Evolutionary conservation across 352 stramenopile genomes (phyloP).

Genomic region (Saprolegnia parasitica): DNA sequence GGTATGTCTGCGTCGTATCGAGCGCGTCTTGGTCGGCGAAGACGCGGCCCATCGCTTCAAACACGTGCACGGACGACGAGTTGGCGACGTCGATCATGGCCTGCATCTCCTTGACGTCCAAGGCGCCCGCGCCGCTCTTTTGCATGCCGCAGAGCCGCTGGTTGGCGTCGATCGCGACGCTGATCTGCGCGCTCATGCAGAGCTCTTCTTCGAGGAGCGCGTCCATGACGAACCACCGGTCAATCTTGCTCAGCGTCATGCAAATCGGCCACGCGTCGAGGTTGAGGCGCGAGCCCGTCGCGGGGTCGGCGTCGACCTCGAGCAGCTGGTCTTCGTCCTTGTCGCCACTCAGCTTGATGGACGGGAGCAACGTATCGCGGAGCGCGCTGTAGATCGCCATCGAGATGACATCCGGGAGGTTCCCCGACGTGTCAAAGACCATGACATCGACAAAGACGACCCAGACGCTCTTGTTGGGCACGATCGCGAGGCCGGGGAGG

Average conservation of each 20-base stretch:
- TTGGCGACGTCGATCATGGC: slow-evolving; percentile 71
- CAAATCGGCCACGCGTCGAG: slow-evolving; percentile 61
- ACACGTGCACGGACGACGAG: slow-evolving; percentile 59
- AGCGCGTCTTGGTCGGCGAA: slow-evolving; percentile 46
- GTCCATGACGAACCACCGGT: slow-evolving; percentile 61
- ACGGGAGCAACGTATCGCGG: slow-evolving; percentile 71
- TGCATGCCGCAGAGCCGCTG: slow-evolving; percentile 64
- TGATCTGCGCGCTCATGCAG: slow-evolving; percentile 67
- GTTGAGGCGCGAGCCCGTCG: slow-evolving; percentile 49
- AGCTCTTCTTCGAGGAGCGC: slow-evolving; percentile 70
- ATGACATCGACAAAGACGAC: slow-evolving; percentile 65
- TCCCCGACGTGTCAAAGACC: slow-evolving; percentile 74
- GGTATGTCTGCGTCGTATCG: slow-evolving; percentile 43
- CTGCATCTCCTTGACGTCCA: slow-evolving; percentile 74
- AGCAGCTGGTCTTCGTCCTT: slow-evolving; percentile 75
- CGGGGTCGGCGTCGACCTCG: slow-evolving; percentile 68
- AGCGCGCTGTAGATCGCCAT: slow-evolving; percentile 78
- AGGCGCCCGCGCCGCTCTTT: slow-evolving; percentile 61
- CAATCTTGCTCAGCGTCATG: slow-evolving; percentile 71
- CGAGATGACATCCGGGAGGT: slow-evolving; percentile 67
- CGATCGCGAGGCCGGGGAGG: slow-evolving; percentile 51
- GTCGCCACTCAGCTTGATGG: slow-evolving; percentile 52
- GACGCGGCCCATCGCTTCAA: slow-evolving; percentile 47
- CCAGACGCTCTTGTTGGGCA: slow-evolving; percentile 71
- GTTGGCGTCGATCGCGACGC: slow-evolving; percentile 56